Evolutionary conservation across 768 basidiomycete species (phyloP), one percentile per base, ranked within the genome.

Genomic region (Boletus barrowsii): DNA sequence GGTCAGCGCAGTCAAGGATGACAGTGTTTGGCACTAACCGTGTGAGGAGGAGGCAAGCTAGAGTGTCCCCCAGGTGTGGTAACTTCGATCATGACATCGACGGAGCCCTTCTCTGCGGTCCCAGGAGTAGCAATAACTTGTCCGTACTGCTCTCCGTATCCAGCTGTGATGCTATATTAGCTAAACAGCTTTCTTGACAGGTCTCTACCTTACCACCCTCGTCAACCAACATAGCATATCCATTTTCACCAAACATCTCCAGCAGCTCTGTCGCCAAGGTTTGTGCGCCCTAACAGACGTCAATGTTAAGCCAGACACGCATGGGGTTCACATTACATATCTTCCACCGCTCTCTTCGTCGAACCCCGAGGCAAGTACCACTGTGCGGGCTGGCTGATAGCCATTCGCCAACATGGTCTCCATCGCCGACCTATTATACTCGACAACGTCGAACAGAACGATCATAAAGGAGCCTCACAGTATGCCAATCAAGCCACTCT

Each of bases 41-140:
- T 96, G 60, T 97, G 92, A 3, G 72, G 62, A 15, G 89, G 90
- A 15, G 94, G 94, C 14, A 93, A 73, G 61, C 87, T 89, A 0
- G 92, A 93, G 69, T 95, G 94, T 0, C 93, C 93, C 6, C 93
- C 93, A 0, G 84, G 76, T 0, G 86, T 75, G 14, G 78, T 71
- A 9, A 94, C 83, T 52, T 84, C 79, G n/a, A 93, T 74, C 36
- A 69, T 73, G 17, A 84, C 78, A 62, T 89, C 77, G 10, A 86
- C 42, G 51, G 77, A 82, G 10, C 92, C 92, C 66, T 90, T 91
- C 72, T 92, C 90, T 0, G 82, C 82, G 24, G 88, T 79, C 3
- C 76, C 87, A 10, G 84, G 85, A 0, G 72, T 71, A 4, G 88
- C 86, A 51, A 90, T 70, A 13, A 82, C 68, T 11, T 76, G 73